Evolutionary conservation across 352 stramenopile species (phyloP).

Genomic region (Hyaloperonospora arabidopsidis): DNA sequence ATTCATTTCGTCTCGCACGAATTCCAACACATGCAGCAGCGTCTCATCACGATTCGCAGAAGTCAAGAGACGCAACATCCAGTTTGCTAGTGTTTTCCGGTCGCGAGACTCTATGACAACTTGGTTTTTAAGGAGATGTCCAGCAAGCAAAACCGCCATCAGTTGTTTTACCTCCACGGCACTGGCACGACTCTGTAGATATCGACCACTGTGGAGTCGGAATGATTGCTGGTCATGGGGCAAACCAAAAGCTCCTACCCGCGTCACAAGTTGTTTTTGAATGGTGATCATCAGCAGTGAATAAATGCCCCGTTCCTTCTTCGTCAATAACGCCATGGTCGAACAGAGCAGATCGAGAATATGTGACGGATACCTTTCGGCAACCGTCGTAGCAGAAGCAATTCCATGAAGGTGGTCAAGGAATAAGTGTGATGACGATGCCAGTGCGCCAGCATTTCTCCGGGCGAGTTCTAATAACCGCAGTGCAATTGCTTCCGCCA

Average conservation of each 20-base stretch:
- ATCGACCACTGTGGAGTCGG: constrained; percentile 12
- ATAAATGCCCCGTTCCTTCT: constrained; percentile 57
- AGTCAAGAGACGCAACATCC: constrained; percentile 62
- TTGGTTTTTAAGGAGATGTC: constrained; percentile 51
- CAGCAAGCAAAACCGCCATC: constrained; percentile 69
- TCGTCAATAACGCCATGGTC: constrained; percentile 59
- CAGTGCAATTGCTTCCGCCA: constrained; percentile 45
- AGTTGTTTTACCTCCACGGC: constrained; percentile 59
- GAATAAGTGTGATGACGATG: constrained; percentile 62
- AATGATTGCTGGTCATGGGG: constrained; percentile 22
- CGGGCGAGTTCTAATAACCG: constrained; percentile 39
- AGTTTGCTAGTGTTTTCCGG: constrained; percentile 51
- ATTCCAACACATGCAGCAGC: constrained; percentile 50
- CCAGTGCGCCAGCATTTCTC: constrained; percentile 32
- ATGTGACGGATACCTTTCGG: constrained; percentile 42
- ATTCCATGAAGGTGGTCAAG: constrained; percentile 74
- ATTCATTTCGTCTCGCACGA: constrained; percentile 46
- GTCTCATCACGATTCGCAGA: constrained; percentile 53
- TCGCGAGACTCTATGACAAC: constrained; percentile 47
- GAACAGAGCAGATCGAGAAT: constrained; percentile 62
- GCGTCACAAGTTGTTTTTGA: constrained; percentile 69
- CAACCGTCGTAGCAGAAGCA: constrained; percentile 26
- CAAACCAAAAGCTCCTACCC: constrained; percentile 16
- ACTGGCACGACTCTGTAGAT: constrained; percentile 18
- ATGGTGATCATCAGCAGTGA: constrained; percentile 82